phyloP scores from a whole-genome alignment of 2,329 filamentous ascomycete genomes.

The Emmonsiellopsis sp. region DNA sequence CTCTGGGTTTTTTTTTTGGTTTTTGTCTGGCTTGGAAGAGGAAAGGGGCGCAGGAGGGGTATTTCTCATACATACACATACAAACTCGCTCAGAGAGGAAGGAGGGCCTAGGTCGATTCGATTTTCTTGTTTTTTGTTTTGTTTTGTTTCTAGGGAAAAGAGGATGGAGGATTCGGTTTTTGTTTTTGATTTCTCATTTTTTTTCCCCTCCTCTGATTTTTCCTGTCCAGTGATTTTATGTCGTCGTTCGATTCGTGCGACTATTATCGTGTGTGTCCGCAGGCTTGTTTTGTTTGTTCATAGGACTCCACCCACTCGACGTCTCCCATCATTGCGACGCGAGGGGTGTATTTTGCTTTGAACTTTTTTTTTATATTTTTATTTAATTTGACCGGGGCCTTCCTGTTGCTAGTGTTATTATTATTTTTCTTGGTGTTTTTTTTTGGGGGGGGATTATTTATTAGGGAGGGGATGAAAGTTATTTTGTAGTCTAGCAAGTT shows the following conservation, averaged over 20 bases:
- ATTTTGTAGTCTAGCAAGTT: too few relatives aligned
- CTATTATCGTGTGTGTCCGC: background rate
- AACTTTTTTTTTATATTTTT: background rate
- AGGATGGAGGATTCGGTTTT: background rate
- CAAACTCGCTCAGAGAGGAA: background rate
- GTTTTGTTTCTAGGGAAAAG: background rate
- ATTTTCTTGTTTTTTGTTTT: background rate
- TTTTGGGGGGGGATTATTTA: too few relatives aligned
- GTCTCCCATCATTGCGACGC: background rate
- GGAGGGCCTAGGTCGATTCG: background rate
- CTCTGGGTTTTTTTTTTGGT: background rate
- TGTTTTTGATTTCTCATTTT: background rate
- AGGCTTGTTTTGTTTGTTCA: background rate
- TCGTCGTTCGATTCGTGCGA: background rate
- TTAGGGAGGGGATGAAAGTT: too few relatives aligned
- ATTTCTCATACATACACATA: background rate
- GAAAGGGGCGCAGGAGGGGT: background rate
- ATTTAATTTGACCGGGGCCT: background rate
- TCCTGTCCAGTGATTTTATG: background rate
- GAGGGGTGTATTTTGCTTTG: background rate
- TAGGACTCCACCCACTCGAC: background rate
- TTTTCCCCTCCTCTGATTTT: background rate
- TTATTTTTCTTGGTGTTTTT: too few relatives aligned
- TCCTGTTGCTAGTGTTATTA: background rate
- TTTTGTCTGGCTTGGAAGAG: background rate